Conservation (phyloP, 2,329 filamentous ascomycete genomes). For the Calonectria crousiana region DNA sequence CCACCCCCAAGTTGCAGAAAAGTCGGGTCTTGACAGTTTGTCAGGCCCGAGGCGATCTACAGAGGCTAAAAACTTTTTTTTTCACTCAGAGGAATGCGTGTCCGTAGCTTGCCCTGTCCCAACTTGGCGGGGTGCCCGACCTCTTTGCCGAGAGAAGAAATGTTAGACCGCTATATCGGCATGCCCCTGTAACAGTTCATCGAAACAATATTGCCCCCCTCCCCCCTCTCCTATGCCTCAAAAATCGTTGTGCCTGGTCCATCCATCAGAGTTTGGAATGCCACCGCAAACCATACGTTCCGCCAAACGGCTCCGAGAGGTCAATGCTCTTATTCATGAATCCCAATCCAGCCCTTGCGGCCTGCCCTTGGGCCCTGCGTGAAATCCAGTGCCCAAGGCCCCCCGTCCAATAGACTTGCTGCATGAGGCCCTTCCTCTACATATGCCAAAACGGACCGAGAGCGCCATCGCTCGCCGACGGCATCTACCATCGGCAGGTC, state of each 20-base stretch:
- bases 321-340: background rate
- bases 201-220: background rate
- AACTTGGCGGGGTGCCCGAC: constrained; percentile 3
- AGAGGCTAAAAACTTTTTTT: constrained; percentile 11
- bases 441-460: constrained; percentile 3
- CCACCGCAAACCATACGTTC: background rate
- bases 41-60: background rate
- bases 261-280: background rate
- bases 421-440: background rate
- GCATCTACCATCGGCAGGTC: background rate
- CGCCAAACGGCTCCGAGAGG: background rate
- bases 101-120: background rate
- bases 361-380: background rate
- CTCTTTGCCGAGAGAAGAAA: constrained; percentile 2
- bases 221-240: background rate
- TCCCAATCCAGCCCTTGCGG: background rate
- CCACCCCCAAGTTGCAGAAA: constrained; percentile 3
- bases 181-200: constrained; percentile 3
- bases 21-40: constrained; percentile 9
- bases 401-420: background rate
- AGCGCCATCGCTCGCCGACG: background rate
- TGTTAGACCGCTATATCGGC: background rate
- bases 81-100: background rate
- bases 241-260: background rate
- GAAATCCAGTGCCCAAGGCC: background rate